phyloP scores from a whole-genome alignment of 495 filamentous ascomycete species.

The Friedmanniomyces simplex region DNA sequence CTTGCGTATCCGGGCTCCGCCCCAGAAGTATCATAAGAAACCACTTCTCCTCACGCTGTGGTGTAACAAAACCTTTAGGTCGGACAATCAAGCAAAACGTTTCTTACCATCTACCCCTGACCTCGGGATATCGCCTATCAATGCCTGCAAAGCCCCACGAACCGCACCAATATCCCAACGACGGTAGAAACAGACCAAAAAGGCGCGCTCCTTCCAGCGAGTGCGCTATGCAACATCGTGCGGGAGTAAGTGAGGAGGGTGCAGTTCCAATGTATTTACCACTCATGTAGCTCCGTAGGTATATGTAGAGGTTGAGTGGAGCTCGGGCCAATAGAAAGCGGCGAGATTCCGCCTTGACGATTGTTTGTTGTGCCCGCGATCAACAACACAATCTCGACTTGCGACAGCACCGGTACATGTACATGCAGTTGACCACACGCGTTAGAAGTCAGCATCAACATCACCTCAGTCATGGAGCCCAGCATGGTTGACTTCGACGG shows the following conservation, averaged over 20 bases:
- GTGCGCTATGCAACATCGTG: neutral
- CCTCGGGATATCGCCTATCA: neutral
- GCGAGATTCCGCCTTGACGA: neutral
- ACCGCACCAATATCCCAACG: neutral
- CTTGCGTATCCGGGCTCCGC: too few species aligned
- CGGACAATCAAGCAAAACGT: too few species aligned
- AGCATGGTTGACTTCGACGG: conserved; percentile 22
- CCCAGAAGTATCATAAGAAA: too few species aligned
- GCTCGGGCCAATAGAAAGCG: too few species aligned
- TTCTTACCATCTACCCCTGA: too few species aligned
- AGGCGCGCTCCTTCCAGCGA: neutral
- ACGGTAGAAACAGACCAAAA: neutral
- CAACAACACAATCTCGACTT: neutral
- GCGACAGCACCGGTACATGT: too few species aligned
- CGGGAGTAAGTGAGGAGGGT: too few species aligned
- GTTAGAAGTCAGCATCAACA: neutral
- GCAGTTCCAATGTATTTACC: too few species aligned
- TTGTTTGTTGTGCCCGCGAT: neutral
- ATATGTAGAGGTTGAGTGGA: too few species aligned
- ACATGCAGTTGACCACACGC: neutral
- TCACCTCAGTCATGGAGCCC: neutral
- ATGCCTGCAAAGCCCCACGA: neutral
- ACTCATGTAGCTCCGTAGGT: too few species aligned
- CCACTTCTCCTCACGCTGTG: too few species aligned
- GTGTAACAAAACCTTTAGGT: too few species aligned